These are phyloP conservation scores for Sporothrix dimorphospora DNA, from an alignment of 2,329 filamentous ascomycete genomes.

Conservation along the genomic window DNA sequence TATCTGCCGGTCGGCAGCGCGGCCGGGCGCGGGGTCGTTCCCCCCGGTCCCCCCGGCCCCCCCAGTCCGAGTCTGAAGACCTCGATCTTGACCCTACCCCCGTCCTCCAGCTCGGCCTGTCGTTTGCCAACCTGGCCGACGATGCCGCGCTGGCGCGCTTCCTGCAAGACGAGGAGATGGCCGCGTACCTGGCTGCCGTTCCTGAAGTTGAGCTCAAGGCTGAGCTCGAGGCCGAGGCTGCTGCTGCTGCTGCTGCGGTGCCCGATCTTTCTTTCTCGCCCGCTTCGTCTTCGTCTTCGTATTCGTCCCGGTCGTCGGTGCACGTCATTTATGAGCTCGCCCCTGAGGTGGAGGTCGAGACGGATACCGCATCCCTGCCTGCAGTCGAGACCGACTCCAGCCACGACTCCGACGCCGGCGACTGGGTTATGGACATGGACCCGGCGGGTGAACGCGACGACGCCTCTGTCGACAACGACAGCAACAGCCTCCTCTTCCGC, in stretches of 20 bases:
- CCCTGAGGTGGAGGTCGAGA: slow-evolving; percentile 36
- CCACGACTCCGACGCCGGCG: neutral
- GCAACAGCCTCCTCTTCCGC: neutral
- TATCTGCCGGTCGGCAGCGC: slow-evolving; percentile 38
- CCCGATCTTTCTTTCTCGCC: neutral
- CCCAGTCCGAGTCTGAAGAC: neutral
- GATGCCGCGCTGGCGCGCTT: slow-evolving; percentile 47
- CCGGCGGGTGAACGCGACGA: neutral
- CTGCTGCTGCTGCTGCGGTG: too few species aligned
- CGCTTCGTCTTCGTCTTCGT: neutral
- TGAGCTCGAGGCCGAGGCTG: neutral
- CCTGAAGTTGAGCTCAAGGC: neutral
- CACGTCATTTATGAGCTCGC: slow-evolving; percentile 46
- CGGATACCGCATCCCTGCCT: too few species aligned
- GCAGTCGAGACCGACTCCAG: neutral
- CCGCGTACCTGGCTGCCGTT: slow-evolving; percentile 12
- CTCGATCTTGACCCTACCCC: slow-evolving; percentile 11
- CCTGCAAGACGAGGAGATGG: slow-evolving; percentile 37
- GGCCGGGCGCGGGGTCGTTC: slow-evolving; percentile 38
- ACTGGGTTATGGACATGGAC: slow-evolving; percentile 20
- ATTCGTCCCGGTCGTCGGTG: slow-evolving; percentile 37
- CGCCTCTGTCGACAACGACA: neutral
- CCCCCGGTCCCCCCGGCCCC: neutral
- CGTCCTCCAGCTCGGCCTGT: slow-evolving; percentile 47
- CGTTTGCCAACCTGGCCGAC: slow-evolving; percentile 48